Evolutionary conservation across 345 rosid genomes (phyloP).

Genomic region (Camelina hispida): DNA sequence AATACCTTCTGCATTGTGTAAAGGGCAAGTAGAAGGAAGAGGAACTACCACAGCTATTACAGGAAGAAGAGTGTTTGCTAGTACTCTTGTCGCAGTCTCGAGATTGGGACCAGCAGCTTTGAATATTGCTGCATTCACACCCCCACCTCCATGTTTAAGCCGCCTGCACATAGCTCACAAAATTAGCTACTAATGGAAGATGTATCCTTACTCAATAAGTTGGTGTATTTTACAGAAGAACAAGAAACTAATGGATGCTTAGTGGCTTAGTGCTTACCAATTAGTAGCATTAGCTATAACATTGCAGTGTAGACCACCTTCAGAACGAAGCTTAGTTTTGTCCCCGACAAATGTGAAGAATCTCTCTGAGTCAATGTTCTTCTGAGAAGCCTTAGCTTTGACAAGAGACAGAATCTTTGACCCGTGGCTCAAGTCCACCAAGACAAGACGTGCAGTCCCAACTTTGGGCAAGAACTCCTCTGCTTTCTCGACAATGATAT

Average conservation of each 20-base stretch:
- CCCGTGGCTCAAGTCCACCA: constrained; percentile 73
- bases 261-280: constrained; percentile 70
- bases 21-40: constrained; percentile 79
- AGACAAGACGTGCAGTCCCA: constrained; percentile 71
- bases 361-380: constrained; percentile 63
- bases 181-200: constrained; percentile 15
- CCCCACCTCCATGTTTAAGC: constrained; percentile 94
- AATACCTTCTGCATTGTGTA: constrained; percentile 70
- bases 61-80: constrained; percentile 64
- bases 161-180: constrained; percentile 61
- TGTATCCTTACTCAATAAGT: neutral
- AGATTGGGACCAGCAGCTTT: constrained; percentile 76
- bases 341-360: constrained; percentile 91
- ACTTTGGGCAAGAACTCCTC: constrained; percentile 72
- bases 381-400: constrained; percentile 67
- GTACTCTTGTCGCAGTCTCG: constrained; percentile 68
- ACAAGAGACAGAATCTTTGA: constrained; percentile 84
- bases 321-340: constrained; percentile 71
- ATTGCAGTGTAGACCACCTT: constrained; percentile 70
- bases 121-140: constrained; percentile 87
- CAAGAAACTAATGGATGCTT: constrained; percentile 10
- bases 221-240: neutral
- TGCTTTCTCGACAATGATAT: constrained; percentile 78
- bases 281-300: constrained; percentile 94
- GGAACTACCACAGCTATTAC: constrained; percentile 83